Evolutionary conservation across 2,329 filamentous ascomycete genomes (phyloP).

Genomic region (Aulographum hederae): DNA sequence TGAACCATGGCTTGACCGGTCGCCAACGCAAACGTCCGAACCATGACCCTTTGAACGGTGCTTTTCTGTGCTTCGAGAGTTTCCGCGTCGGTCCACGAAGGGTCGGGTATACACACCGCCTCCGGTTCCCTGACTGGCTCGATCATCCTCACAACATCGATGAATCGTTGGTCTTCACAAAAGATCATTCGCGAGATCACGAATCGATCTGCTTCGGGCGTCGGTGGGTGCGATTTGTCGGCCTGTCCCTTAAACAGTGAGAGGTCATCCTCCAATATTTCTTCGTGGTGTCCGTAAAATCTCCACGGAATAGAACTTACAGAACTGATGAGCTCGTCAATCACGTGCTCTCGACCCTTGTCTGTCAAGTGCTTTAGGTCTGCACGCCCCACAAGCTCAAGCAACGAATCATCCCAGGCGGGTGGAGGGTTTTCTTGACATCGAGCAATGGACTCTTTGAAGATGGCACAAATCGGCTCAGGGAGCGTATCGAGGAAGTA

Average conservation of each 20-base stretch:
- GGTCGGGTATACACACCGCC: conserved; percentile 57
- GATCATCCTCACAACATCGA: conserved; percentile 71
- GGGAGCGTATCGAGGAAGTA: conserved; percentile 66
- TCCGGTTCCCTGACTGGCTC: conserved; percentile 67
- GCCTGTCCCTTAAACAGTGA: no score
- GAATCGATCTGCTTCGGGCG: conserved; percentile 59
- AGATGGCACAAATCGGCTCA: conserved; percentile 60
- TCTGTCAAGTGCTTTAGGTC: conserved; percentile 51
- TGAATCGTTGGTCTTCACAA: conserved; percentile 73
- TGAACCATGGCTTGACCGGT: conserved; percentile 74
- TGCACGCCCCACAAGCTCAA: conserved; percentile 61
- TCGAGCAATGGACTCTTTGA: conserved; percentile 68
- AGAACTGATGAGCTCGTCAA: no score
- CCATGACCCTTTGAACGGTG: conserved; percentile 68
- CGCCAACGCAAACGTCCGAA: conserved; percentile 75
- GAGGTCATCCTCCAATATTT: no score
- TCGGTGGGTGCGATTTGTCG: no score
- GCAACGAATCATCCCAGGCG: conserved; percentile 52
- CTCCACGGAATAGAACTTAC: no score
- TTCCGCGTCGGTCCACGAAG: conserved; percentile 68
- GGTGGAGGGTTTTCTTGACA: conserved; percentile 71
- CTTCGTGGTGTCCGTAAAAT: no score
- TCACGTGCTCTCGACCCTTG: conserved; percentile 9
- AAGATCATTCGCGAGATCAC: conserved; percentile 78
- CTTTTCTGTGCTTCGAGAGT: conserved; percentile 86